Percentiles rank a stretch among this genome's conserved stretches.
Conservation (phyloP, 139 green algal species). For the Nannochloris sp. region DNA sequence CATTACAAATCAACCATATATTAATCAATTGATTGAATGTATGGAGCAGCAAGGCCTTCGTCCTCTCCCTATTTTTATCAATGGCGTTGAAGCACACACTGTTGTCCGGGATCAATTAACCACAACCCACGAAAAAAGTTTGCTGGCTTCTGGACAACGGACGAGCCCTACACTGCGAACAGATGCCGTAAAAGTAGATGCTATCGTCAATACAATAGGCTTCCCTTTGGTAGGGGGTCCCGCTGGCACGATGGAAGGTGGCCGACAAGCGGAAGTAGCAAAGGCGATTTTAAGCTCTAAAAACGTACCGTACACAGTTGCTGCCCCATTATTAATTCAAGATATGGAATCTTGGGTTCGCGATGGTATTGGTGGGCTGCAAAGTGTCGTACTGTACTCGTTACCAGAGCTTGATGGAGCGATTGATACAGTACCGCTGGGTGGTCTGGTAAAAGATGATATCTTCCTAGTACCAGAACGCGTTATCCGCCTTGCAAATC, state of each 20-base stretch:
- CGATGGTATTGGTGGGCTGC: slow-evolving; percentile 75
- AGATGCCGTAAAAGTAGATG: slow-evolving; percentile 71
- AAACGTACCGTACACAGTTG: slow-evolving; percentile 94
- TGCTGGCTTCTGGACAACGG: slow-evolving; percentile 6
- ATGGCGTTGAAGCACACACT: slow-evolving; percentile 85
- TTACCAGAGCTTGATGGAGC: slow-evolving; percentile 95
- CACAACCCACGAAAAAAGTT: slow-evolving; percentile 50
- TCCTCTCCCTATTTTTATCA: slow-evolving; percentile 93
- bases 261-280: slow-evolving; percentile 74
- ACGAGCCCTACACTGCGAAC: slow-evolving; percentile 30
- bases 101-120: slow-evolving; percentile 85
- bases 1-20: slow-evolving; percentile 85
- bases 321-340: slow-evolving; percentile 92
- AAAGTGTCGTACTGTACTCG: slow-evolving; percentile 92
- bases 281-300: slow-evolving; percentile 84
- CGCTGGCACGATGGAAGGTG: slow-evolving; percentile 89
- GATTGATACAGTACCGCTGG: slow-evolving; percentile 83
- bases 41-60: slow-evolving; percentile 60
- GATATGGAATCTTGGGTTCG: slow-evolving; percentile 50
- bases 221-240: slow-evolving; percentile 95
- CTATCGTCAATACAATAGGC: slow-evolving; percentile 82
- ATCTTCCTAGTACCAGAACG: slow-evolving; percentile 88
- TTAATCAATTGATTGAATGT: slow-evolving; percentile 54
- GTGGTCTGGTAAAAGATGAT: slow-evolving; percentile 84
- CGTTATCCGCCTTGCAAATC: slow-evolving; percentile 55